Base-by-base conservation (phyloP, 768 basidiomycete species). In the Suillus spraguei region DNA sequence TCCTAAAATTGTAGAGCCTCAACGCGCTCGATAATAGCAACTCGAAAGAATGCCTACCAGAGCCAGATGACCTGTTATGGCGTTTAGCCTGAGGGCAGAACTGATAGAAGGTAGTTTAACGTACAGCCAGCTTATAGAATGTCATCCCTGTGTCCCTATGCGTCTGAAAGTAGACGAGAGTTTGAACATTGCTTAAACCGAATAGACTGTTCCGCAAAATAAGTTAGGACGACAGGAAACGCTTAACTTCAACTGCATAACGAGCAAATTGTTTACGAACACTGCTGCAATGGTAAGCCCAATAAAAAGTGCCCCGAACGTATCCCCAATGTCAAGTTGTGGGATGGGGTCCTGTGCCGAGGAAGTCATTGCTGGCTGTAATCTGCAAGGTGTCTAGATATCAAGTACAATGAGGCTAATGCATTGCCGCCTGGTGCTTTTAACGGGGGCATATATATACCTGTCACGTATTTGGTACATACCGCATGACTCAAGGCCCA, bases 1-100 rank as follows among this genome's bases (percentile, higher is more conserved):
- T 28, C 78, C 80, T 80, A 50, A 33, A n/a, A n/a, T n/a, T n/a
- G n/a, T n/a, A n/a, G n/a, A 24, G 8, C 52, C 22, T 24, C 9
- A 20, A 55, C 42, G 8, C 9, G 14, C 33, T 38, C 11, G 24
- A 17, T 22, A 20, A 50, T 50, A 2, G 2, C 16, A 50, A 17
- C 28, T 24, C 28, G 4, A 28, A 28, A 28, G 28, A 28, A 28
- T 28, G 28, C 64, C 24, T 35, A 65, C 64, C 63, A 65, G 14
- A 65, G 62, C 13, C n/a, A 59, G 61, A 39, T 53, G 44, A 64
- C 54, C 64, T 65, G 14, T 33, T 6, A 22, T 38, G 22, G 54
- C 16, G 13, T 55, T 36, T 16, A n/a, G n/a, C n/a, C n/a, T n/a
- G n/a, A 38, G 14, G 9, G 7, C 6, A 2, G 35, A 54, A 16